phyloP scores from a whole-genome alignment of 331 rosid genomes.

The Spiraea crenata region DNA sequence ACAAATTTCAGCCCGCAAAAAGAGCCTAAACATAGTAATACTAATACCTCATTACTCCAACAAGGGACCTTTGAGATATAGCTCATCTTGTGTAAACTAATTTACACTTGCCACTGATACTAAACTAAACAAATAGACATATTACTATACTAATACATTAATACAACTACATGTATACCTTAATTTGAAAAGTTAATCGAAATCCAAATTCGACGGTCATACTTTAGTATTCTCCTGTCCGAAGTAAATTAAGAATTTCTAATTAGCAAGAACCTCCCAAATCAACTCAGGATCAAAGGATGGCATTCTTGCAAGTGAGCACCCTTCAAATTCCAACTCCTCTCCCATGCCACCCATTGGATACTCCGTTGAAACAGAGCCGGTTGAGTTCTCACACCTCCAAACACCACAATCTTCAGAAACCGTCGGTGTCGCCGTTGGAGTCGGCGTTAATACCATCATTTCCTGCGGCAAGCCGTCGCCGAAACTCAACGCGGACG shows the following conservation, averaged over 20 bases:
- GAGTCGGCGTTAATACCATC: conserved; percentile 21
- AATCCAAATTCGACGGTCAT: not conserved
- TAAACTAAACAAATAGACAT: not conserved
- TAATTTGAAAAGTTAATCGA: not conserved
- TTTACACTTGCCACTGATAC: conserved; percentile 22
- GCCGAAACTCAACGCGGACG: conserved; percentile 20
- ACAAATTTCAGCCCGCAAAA: not conserved
- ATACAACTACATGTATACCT: not conserved
- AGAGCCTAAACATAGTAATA: not conserved
- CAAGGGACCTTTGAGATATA: not conserved
- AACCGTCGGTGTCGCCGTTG: conserved; percentile 24
- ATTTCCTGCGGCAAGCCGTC: conserved; percentile 44
- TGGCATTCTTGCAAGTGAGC: conserved; percentile 76
- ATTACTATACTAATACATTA: not conserved
- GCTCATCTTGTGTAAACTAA: conserved; percentile 7
- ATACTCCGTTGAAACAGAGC: conserved; percentile 48
- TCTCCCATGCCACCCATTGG: conserved; percentile 26
- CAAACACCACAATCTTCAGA: conserved; percentile 61
- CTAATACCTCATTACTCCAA: not conserved
- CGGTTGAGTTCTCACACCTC: conserved; percentile 49
- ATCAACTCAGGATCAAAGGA: conserved; percentile 92
- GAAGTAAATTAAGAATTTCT: not conserved
- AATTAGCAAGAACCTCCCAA: conserved; percentile 89
- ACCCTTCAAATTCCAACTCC: conserved; percentile 48
- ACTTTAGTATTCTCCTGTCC: no score